Percentiles rank a stretch among this genome's conserved stretches.
Evolutionary conservation across 2,329 filamentous ascomycete genomes (phyloP).

Genomic region (Graphiopsis chlorocephala): DNA sequence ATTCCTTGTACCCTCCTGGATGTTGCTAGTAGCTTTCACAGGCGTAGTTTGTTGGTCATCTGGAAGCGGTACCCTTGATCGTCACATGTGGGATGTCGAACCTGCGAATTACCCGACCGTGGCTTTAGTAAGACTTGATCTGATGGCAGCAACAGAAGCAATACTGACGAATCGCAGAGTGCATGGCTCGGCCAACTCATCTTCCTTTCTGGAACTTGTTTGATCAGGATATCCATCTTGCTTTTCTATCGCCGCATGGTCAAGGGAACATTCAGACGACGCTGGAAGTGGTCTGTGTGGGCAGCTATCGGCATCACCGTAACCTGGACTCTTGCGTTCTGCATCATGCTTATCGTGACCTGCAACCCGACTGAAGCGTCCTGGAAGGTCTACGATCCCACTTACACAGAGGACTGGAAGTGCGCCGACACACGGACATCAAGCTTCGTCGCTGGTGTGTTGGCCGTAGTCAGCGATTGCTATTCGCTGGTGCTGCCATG

Average conservation of each 20-base stretch:
- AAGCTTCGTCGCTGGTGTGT: conserved; percentile 23
- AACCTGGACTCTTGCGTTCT: conserved; percentile 39
- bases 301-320: conserved; percentile 40
- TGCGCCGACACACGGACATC: conserved; percentile 31
- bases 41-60: conserved; percentile 5
- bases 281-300: conserved; percentile 39
- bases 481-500: conserved; percentile 27
- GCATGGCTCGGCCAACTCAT: conserved; percentile 35
- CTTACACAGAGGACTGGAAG: conserved; percentile 26
- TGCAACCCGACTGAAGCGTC: conserved; percentile 21
- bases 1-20: conserved; percentile 6
- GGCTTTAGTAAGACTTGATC: not conserved
- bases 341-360: conserved; percentile 22
- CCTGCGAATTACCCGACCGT: not conserved
- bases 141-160: not conserved
- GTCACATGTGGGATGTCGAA: conserved; percentile 14
- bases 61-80: not conserved
- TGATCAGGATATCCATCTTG: conserved; percentile 38
- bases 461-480: conserved; percentile 23
- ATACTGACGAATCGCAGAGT: conserved; percentile 16
- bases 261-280: conserved; percentile 33
- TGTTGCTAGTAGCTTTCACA: conserved; percentile 6
- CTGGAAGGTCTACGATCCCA: conserved; percentile 21
- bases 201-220: conserved; percentile 33
- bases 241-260: conserved; percentile 45